Evolutionary conservation across 2,329 filamentous ascomycete species (phyloP).

Genomic region (Cercospora brassicicola): DNA sequence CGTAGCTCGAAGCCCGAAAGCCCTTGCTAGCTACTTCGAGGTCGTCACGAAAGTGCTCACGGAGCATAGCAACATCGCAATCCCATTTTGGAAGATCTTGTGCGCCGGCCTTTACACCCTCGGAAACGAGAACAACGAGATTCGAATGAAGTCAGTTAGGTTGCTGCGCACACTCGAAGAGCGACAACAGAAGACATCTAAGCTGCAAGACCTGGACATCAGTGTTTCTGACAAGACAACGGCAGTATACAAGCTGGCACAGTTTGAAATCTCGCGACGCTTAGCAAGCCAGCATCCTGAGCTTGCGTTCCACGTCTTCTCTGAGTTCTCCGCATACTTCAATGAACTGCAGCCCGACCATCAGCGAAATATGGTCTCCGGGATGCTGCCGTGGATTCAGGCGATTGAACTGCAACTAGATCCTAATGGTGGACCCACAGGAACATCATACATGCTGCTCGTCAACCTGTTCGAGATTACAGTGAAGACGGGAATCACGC

Average conservation of each 20-base stretch:
- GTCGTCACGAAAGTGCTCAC: slow-evolving; percentile 86
- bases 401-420: slow-evolving; percentile 89
- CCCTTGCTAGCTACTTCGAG: slow-evolving; percentile 91
- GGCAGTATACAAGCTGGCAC: slow-evolving; percentile 93
- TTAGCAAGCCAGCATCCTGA: slow-evolving; percentile 86
- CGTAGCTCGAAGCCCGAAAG: slow-evolving; percentile 68
- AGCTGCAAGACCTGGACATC: slow-evolving; percentile 95
- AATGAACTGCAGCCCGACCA: slow-evolving; percentile 78
- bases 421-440: slow-evolving; percentile 84
- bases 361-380: slow-evolving; percentile 90
- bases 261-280: slow-evolving; percentile 92
- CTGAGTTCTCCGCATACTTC: slow-evolving; percentile 92
- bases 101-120: slow-evolving; percentile 87
- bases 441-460: slow-evolving; percentile 88
- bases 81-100: slow-evolving; percentile 87
- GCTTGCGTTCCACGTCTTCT: slow-evolving; percentile 89
- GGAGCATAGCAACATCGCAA: slow-evolving; percentile 75
- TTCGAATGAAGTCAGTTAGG: slow-evolving; percentile 82
- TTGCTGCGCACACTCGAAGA: slow-evolving; percentile 75
- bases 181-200: slow-evolving; percentile 79
- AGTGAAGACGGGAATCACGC: slow-evolving; percentile 79
- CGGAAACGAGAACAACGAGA: slow-evolving; percentile 85
- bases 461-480: slow-evolving; percentile 96
- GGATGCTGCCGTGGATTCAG: slow-evolving; percentile 94
- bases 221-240: slow-evolving; percentile 98